phyloP scores from a whole-genome alignment of 2,329 filamentous ascomycete genomes.

The Calonectria pseudoreteaudii region DNA sequence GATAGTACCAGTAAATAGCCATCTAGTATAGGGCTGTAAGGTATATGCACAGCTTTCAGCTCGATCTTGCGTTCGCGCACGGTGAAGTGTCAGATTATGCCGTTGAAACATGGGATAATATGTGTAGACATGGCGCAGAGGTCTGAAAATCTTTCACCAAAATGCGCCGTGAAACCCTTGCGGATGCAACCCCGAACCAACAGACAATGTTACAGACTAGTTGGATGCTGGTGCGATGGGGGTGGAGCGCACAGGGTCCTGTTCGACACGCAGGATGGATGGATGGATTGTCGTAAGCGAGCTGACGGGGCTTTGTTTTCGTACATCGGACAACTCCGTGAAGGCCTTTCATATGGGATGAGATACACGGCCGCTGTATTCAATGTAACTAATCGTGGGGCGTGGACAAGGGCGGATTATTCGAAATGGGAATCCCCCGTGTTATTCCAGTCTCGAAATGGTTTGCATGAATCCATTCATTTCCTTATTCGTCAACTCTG shows the following conservation, averaged over 20 bases:
- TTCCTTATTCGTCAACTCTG: neutral
- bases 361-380: neutral
- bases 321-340: neutral
- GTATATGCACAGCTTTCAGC: neutral
- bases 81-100: neutral
- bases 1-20: neutral
- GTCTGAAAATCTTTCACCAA: neutral
- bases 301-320: neutral
- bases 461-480: neutral
- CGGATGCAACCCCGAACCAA: neutral
- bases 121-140: neutral
- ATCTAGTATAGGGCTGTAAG: neutral
- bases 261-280: too few species aligned
- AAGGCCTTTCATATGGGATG: neutral
- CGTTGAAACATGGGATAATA: neutral
- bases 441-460: neutral
- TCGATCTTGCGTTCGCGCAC: neutral
- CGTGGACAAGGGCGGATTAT: neutral
- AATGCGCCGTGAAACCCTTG: neutral
- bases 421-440: neutral
- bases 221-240: neutral
- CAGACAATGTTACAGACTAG: neutral
- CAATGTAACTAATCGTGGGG: neutral
- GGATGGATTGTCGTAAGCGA: neutral
- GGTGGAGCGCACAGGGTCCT: too few species aligned